These are phyloP conservation scores for Neurospora sp. DNA, from an alignment of 495 filamentous ascomycete species.

Conservation along the genomic window DNA sequence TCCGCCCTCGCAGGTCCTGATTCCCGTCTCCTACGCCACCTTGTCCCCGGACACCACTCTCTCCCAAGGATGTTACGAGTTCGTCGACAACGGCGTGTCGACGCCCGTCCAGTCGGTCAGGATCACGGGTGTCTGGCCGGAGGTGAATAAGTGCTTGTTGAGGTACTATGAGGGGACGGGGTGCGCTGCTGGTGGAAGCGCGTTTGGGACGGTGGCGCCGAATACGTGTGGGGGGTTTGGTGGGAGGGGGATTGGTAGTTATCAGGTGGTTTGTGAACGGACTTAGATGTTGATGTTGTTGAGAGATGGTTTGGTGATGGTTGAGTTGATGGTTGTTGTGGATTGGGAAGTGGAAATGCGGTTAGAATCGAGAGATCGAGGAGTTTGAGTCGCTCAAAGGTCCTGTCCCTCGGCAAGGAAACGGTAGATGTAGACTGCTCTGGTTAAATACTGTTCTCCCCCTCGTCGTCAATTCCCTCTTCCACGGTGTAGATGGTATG, in stretches of 20 bases:
- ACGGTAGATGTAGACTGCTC: neutral
- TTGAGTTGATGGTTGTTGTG: neutral
- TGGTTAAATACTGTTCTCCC: neutral
- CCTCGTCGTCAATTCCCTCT: neutral
- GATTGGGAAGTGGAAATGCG: neutral
- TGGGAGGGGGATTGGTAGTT: neutral
- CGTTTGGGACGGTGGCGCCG: neutral
- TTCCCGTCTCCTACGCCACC: neutral
- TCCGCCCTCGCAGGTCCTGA: neutral
- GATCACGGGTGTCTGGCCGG: neutral
- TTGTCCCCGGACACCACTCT: neutral
- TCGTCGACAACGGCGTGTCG: neutral
- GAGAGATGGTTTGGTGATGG: neutral
- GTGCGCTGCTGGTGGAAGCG: neutral
- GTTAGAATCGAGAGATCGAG: neutral
- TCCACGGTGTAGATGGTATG: neutral
- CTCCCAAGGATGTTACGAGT: neutral
- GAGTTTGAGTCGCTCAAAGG: neutral
- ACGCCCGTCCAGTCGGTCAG: neutral
- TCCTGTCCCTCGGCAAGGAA: neutral
- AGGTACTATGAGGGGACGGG: neutral
- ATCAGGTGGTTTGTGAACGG: neutral
- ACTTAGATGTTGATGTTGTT: neutral
- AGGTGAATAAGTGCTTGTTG: neutral
- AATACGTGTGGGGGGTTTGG: neutral